Evolutionary conservation across 2,329 filamentous ascomycete genomes (phyloP), one percentile per base, ranked within the genome.

Genomic region (Botrytis pseudocinerea): DNA sequence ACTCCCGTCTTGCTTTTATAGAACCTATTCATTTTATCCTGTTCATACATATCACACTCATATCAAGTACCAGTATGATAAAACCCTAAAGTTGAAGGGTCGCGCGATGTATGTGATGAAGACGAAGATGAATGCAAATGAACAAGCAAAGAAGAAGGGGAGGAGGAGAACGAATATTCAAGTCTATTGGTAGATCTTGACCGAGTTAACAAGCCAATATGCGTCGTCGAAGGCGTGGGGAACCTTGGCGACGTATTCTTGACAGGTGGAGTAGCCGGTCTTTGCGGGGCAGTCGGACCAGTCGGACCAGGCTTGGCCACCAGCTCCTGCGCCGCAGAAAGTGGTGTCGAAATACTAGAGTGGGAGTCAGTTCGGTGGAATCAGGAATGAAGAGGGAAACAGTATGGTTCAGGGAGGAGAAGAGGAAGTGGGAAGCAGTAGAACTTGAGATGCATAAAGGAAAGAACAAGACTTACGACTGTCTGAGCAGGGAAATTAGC

Each of bases 241-340:
- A 82, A 94, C 92, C 77, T 87, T 84, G 73, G 86, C 85, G 28
- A 97, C 94, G 81, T 89, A 97, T 38, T 89, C 88, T 46, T 90
- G 80, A 84, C 94, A 97, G 0, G 89, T 90, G 90, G 78, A 88
- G 84, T 83, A 83, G 80, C 92, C 94, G 38, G 87, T 86, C 18
- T 82, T 76, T 91, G 78, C 87, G 73, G 90, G 86, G 73, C 80
- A 81, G 78, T 68, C 79, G 5, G 74, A 76, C 75, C 75, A 91
- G 87, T 70, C 83, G 81, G 74, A 75, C 78, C 76, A 77, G 20
- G 64, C 92, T 48, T 72, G 1, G 63, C 84, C 82, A 44, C 93
- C 93, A 12, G 94, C 94, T 92, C 93, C 97, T 79, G 92, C 89
- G 54, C 95, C 95, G 82, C 95, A 97, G 82, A 97, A 93, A 16